Base-by-base conservation (phyloP, 2,329 filamentous ascomycete species). In the Elsinoe perseae region DNA sequence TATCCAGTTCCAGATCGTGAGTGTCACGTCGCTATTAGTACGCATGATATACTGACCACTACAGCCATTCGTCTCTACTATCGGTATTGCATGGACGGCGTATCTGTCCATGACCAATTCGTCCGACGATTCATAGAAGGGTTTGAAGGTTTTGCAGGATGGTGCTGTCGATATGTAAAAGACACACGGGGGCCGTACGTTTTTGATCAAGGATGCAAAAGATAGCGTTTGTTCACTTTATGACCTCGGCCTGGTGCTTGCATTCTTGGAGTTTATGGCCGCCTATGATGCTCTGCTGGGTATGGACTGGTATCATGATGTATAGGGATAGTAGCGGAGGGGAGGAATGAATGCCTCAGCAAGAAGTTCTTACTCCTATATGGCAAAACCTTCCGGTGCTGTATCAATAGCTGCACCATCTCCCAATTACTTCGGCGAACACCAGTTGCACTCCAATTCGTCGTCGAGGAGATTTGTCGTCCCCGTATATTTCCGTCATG, bases 81-180 rank as follows among this genome's bases (percentile, higher is more conserved):
- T 98, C 56, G 92, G 92, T 78, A 97, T 97, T 65, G 90, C 90
- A 30, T 97, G 92, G 93, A 97, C 93, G 9, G 92, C 91, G 18
- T 98, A 96, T 71, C 82, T 98, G 9, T 96, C 91, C 2, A 80
- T 98, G 53, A 88, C 86, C 60, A 97, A 97, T 73, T 85, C 90
- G 4, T 78, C 89, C 2, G 89, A 95, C 58, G 87, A 92, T 54
- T 78, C 76, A 28, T 61, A 59, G 56, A 44, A 25, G 32, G 48
- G 12, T 14, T 32, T 42, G 52, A 53, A 27, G 34, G 34, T 42
- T 10, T 38, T 34, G 48, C n/a, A 52, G 32, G 48, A 52, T 12
- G 48, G 48, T 18, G 27, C 30, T 18, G 48, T 52, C 6, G 30
- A 25, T 21, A 34, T 10, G 12, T 52, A 18, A 50, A 18, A 27